These are phyloP conservation scores for Senecio squalidus DNA, from an alignment of 140 eudicot genomes.

Conservation along the genomic window DNA sequence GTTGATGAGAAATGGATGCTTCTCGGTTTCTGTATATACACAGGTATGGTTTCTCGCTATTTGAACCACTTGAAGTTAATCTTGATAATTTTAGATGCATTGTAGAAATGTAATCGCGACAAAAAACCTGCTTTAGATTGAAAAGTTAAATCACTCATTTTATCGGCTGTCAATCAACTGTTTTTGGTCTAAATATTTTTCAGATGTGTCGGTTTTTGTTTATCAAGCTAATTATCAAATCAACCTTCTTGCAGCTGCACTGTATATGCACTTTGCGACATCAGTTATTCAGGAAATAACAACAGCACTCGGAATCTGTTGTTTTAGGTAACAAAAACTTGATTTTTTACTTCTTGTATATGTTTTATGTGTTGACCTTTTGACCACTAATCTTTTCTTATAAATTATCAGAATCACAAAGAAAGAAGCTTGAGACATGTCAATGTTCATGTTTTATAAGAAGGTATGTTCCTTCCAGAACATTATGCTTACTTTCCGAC, in stretches of 20 bases:
- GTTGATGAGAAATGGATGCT: conserved; percentile 88
- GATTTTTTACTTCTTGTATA: background rate
- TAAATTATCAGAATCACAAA: conserved; percentile 63
- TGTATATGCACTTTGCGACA: conserved; percentile 87
- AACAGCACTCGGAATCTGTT: conserved; percentile 86
- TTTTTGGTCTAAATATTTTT: background rate
- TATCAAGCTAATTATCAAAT: background rate
- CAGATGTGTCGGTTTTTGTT: background rate
- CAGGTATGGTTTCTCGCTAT: conserved; percentile 42
- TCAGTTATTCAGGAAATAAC: conserved; percentile 91
- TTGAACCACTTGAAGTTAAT: background rate
- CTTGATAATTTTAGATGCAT: background rate
- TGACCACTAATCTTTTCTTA: background rate
- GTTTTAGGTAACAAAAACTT: conserved; percentile 70
- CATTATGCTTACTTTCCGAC: conserved; percentile 5
- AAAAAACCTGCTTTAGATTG: background rate
- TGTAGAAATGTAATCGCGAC: background rate
- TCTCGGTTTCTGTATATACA: conserved; percentile 69
- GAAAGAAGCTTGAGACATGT: conserved; percentile 66
- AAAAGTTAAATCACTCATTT: background rate
- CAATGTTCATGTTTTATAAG: background rate
- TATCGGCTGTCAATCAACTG: background rate
- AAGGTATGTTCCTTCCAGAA: conserved; percentile 16
- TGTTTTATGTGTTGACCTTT: background rate
- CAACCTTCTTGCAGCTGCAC: conserved; percentile 32